Conservation (phyloP, 1,139 yeast genomes). For the Spencermartinsiella ligniputridi region DNA sequence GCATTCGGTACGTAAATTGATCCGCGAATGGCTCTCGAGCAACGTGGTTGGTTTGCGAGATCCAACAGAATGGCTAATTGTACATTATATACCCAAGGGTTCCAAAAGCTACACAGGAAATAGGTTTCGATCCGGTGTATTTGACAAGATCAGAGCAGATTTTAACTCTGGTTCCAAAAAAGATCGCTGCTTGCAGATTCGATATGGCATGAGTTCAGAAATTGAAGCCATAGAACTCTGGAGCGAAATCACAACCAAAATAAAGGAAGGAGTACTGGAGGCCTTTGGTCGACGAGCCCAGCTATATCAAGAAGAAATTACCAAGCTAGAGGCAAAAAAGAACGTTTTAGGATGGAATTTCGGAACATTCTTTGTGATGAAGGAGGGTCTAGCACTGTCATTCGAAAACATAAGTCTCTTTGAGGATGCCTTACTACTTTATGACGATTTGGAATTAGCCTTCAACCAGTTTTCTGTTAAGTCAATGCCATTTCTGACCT, state of each 20-base stretch:
- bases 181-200: constrained; percentile 36
- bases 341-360: constrained; percentile 41
- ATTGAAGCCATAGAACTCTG: constrained; percentile 45
- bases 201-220: constrained; percentile 37
- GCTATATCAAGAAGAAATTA: constrained; percentile 37
- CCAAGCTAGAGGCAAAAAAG: constrained; percentile 32
- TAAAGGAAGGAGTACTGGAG: constrained; percentile 51
- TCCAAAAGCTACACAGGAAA: constrained; percentile 39
- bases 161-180: constrained; percentile 44
- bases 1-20: constrained; percentile 71
- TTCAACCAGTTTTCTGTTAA: constrained; percentile 25
- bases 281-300: constrained; percentile 53
- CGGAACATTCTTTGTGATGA: constrained; percentile 41
- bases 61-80: constrained; percentile 61
- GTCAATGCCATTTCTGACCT: constrained; percentile 25
- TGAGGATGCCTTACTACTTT: constrained; percentile 53
- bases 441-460: constrained; percentile 38
- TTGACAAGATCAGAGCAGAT: constrained; percentile 63
- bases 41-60: constrained; percentile 41
- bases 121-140: constrained; percentile 51
- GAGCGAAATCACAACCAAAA: constrained; percentile 41
- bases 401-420: constrained; percentile 49
- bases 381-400: constrained; percentile 44
- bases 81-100: constrained; percentile 49
- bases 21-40: constrained; percentile 71